Conservation (phyloP, 805 yeast genomes). For the Suhomyces tanzawaensis region DNA sequence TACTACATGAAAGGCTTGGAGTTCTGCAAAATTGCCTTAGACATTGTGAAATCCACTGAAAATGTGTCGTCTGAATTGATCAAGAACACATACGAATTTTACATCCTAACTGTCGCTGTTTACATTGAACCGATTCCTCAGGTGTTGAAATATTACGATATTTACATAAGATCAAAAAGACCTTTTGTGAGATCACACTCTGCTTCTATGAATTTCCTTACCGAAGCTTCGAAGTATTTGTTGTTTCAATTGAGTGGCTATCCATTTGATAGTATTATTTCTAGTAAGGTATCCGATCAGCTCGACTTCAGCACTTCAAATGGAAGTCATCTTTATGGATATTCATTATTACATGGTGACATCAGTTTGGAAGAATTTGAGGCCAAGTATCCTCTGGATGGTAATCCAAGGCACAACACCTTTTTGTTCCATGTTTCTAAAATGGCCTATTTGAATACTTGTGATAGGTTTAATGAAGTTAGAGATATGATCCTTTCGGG, state of each 20-base stretch:
- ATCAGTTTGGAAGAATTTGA: slow-evolving; percentile 11
- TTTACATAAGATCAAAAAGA: slow-evolving; percentile 13
- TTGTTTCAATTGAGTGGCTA: slow-evolving; percentile 17
- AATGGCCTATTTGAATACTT: slow-evolving; percentile 10
- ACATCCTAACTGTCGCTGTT: slow-evolving; percentile 40
- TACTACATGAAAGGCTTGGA: slow-evolving; percentile 41
- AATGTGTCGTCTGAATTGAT: slow-evolving; percentile 34
- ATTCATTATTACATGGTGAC: slow-evolving; percentile 10
- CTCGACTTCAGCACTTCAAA: neutral
- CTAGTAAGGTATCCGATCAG: neutral
- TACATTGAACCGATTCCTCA: slow-evolving; percentile 39
- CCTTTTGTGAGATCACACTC: slow-evolving; percentile 11
- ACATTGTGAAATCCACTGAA: slow-evolving; percentile 31
- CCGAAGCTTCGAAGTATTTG: slow-evolving; percentile 12
- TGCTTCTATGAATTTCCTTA: slow-evolving; percentile 9
- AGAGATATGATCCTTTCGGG: slow-evolving; percentile 11
- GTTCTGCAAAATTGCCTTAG: slow-evolving; percentile 38
- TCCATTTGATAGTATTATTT: slow-evolving; percentile 5
- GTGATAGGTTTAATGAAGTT: slow-evolving; percentile 19
- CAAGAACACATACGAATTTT: slow-evolving; percentile 40
- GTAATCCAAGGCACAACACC: slow-evolving; percentile 7
- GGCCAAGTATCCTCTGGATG: neutral
- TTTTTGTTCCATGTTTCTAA: slow-evolving; percentile 12
- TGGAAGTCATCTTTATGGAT: slow-evolving; percentile 2
- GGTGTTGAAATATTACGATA: slow-evolving; percentile 26